Base-by-base conservation (phyloP, 106 monocot genomes). In the Dioscorea alata region DNA sequence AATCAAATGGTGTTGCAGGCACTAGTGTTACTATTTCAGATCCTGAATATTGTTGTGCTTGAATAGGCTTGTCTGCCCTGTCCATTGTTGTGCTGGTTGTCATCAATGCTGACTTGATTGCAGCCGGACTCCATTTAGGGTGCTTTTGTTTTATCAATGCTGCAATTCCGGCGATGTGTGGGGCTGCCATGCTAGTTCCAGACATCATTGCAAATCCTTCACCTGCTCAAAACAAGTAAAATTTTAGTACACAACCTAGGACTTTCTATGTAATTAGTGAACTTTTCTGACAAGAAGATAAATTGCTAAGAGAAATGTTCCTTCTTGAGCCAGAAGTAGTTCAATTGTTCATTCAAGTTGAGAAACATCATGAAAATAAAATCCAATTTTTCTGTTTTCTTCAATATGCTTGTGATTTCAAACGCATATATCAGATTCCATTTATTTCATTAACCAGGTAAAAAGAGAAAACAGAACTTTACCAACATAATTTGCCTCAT, bases 171-270 rank as follows among this genome's bases (percentile, higher is more conserved):
- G 95, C 76, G 60, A 96, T 96, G 64, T 96, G 95, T 16, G 95
- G 95, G 50, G 95, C 88, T 63, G 95, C 91, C 95, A 96, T 96
- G 49, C 95, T 96, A 9, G 95, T 96, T n/a, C 95, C 95, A 69
- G 95, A 96, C 59, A 88, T 60, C 95, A 96, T 88, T 19, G 95
- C 95, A 78, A 96, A 96, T 24, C 83, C 86, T 79, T 91, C 91
- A 12, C 95, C 95, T 96, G 84, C 62, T 69, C 48, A 74, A 23
- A 12, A 59, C 50, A 64, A 64, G 13, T 42, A 10, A 42, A 42
- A 42, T 42, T 42, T 42, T 42, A 42, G 42, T 42, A 10, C 42
- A 42, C 2, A 42, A 42, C 6, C 9, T 42, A 42, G 6, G 42
- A 42, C 6, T 42, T 42, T 42, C 10, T 6, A 42, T 42, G 42